Evolutionary conservation across 805 yeast species (phyloP).

Genomic region (Blastobotrys peoriensis): DNA sequence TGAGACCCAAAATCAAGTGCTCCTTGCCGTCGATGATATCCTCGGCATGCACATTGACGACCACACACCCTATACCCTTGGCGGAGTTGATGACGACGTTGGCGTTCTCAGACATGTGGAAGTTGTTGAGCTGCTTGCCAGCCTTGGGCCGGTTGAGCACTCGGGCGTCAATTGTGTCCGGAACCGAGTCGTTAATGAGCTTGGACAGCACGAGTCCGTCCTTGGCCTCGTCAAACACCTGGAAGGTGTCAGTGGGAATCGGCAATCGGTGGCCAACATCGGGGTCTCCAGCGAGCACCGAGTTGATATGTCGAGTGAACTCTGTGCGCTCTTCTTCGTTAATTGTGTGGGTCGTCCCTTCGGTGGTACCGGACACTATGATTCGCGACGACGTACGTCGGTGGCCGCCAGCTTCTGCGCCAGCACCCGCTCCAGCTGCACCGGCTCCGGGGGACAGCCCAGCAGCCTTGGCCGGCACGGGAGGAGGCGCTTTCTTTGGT

Average conservation of each 20-base stretch:
- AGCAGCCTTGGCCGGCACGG: conserved; percentile 7
- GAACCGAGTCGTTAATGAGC: conserved; percentile 94
- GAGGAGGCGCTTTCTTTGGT: conserved; percentile 5
- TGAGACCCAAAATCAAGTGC: conserved; percentile 88
- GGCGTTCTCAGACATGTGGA: conserved; percentile 95
- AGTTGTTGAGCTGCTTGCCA: conserved; percentile 78
- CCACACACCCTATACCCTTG: conserved; percentile 97
- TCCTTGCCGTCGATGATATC: conserved; percentile 96
- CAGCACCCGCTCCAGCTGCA: not conserved
- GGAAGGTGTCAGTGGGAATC: conserved; percentile 88
- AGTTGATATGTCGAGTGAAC: conserved; percentile 92
- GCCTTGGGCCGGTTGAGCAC: conserved; percentile 84
- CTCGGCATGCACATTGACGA: conserved; percentile 95
- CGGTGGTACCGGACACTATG: conserved; percentile 75
- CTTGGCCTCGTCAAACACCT: conserved; percentile 91
- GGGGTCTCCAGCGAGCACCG: conserved; percentile 82
- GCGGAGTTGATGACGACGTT: conserved; percentile 97
- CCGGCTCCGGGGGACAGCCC: conserved; percentile 2
- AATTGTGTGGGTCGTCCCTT: conserved; percentile 93
- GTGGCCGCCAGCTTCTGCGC: conserved; percentile 7
- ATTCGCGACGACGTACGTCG: conserved; percentile 41
- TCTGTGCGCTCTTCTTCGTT: conserved; percentile 95
- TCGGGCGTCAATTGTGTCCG: conserved; percentile 97
- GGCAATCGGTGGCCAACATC: conserved; percentile 83
- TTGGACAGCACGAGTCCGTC: conserved; percentile 92